Evolutionary conservation across 1,284 basidiomycete genomes (phyloP).

Genomic region (Neonothopanus nambi): DNA sequence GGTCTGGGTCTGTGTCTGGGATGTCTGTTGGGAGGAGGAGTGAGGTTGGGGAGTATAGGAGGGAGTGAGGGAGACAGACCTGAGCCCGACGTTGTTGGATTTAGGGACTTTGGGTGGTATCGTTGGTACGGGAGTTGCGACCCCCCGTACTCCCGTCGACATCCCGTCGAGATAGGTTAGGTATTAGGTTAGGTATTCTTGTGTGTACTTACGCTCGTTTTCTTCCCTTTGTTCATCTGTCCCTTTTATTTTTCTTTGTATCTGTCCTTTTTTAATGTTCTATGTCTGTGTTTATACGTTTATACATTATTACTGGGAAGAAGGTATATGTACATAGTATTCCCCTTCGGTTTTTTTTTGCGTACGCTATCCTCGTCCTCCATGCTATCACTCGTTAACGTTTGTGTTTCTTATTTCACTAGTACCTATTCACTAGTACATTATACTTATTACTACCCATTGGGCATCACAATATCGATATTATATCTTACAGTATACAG

Average conservation of each 20-base stretch:
- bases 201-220: not conserved
- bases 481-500: not conserved
- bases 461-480: not conserved
- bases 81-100: no score
- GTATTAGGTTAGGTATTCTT: no score
- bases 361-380: conserved; percentile 2
- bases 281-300: not conserved
- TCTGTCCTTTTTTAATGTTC: not conserved
- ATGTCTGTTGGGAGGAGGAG: not conserved
- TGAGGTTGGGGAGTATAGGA: conserved; percentile 2
- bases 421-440: not conserved
- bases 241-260: no score
- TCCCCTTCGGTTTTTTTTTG: not conserved
- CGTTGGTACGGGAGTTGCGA: no score
- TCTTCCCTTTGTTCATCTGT: no score
- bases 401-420: no score
- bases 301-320: no score
- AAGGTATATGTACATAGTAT: not conserved
- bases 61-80: not conserved
- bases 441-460: not conserved
- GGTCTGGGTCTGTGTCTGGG: not conserved
- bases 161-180: no score
- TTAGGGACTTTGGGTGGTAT: no score
- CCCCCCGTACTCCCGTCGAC: no score
- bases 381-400: conserved; percentile 1